Percentiles rank a stretch among this genome's conserved stretches.
Evolutionary conservation across 768 basidiomycete species (phyloP).

Genomic region (Boletus sp.): DNA sequence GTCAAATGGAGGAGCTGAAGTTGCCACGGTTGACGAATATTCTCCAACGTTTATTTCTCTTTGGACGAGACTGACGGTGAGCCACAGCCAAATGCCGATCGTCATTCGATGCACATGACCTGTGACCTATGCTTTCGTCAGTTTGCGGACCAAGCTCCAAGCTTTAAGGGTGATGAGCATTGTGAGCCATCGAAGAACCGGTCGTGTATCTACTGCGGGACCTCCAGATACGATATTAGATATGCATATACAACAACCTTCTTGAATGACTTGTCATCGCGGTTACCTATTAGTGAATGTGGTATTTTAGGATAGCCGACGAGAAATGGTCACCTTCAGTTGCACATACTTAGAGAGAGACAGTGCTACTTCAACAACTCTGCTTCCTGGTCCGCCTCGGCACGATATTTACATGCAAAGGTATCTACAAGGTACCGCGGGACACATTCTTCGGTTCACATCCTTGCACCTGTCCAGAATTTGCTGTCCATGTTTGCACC

Average conservation of each 20-base stretch:
- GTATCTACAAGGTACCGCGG: background rate
- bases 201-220: background rate
- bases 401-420: background rate
- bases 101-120: background rate
- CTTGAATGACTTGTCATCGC: background rate
- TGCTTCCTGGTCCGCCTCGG: background rate
- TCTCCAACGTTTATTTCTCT: background rate
- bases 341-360: too few relatives aligned
- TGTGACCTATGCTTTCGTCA: background rate
- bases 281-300: background rate
- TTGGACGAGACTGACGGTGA: background rate
- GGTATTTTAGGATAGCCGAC: background rate
- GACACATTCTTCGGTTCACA: background rate
- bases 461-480: background rate
- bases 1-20: constrained; percentile 13
- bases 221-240: background rate
- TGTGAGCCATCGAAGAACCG: background rate
- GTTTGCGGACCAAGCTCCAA: background rate
- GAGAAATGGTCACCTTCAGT: too few relatives aligned
- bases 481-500: background rate
- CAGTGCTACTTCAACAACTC: background rate
- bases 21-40: background rate
- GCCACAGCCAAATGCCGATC: background rate
- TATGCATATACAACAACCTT: too few relatives aligned
- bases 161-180: too few relatives aligned